Evolutionary conservation across 495 filamentous ascomycete species (phyloP).

Genomic region (Friedmanniomyces simplex): DNA sequence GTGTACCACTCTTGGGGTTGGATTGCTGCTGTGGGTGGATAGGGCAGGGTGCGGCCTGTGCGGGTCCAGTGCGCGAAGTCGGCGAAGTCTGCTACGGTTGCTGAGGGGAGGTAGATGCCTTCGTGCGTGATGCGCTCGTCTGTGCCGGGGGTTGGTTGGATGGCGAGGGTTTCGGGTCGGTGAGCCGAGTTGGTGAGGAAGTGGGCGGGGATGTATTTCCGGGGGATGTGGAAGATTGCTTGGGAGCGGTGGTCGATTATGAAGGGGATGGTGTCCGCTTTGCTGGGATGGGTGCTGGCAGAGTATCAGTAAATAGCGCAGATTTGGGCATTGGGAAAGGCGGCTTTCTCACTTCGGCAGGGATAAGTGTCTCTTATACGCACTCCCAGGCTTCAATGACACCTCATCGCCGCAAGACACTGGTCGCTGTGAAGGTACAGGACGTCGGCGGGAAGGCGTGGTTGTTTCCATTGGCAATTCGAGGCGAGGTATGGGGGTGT

Average conservation of each 20-base stretch:
- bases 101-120: neutral
- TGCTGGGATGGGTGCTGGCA: neutral
- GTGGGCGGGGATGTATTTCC: neutral
- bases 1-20: neutral
- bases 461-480: neutral
- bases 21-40: neutral
- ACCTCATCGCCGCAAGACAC: neutral
- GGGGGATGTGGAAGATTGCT: neutral
- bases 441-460: neutral
- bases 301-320: neutral
- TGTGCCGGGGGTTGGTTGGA: neutral
- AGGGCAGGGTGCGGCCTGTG: constrained; percentile 6
- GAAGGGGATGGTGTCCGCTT: neutral
- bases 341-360: neutral
- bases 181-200: neutral
- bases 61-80: constrained; percentile 7
- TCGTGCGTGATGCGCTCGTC: neutral
- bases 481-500: neutral
- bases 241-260: neutral
- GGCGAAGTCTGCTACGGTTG: neutral
- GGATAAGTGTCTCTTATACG: neutral
- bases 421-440: neutral
- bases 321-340: no score
- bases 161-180: neutral
- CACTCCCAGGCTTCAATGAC: neutral